Evolutionary conservation across 139 green algal genomes (phyloP), one percentile per base, ranked within the genome.

Genomic region (Ulvella scutata): DNA sequence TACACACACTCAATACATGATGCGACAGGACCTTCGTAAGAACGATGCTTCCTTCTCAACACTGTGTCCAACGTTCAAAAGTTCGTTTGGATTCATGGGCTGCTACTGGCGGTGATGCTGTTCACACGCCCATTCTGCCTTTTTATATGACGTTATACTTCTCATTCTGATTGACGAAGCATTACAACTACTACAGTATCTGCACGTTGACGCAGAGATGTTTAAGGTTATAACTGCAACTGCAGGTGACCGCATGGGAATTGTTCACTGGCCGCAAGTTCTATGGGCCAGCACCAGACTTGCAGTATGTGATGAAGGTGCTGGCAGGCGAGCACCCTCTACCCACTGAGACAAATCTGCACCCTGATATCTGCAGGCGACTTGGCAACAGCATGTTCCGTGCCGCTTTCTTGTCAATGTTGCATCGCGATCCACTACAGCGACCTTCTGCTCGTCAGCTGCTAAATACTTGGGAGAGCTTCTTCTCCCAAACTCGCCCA

Each of bases 361-460:
- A 13, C n/a, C 51, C 51, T n/a, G 51, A 67, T n/a, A 26, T 67
- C 4, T 26, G 51, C 9, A 26, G 33, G 51, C 9, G 17, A 26
- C 51, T 67, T 26, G 51, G 51, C 51, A 67, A 67, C 51, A 36
- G n/a, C 51, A n/a, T n/a, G n/a, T 67, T 67, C 51, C 51, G 51
- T 26, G 33, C 31, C 20, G 51, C 33, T 26, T 67, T 67, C 51
- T 26, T 67, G n/a, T 36, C n/a, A n/a, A 67, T 67, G 51, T 26
- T 67, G 9, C 4, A n/a, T 6, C 51, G 51, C 20, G 51, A 67
- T 26, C 51, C 51, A n/a, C n/a, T 26, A 23, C 9, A 10, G 51
- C 51, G 51, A 26, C 51, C 51, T 26, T 67, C 51, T 29, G 51
- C 33, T 26, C 6, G n/a, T n/a, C 51, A 67, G 51, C 51, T 67